These are phyloP conservation scores for Cyanodermella asteris DNA, from an alignment of 2,329 filamentous ascomycete species.

Conservation along the genomic window DNA sequence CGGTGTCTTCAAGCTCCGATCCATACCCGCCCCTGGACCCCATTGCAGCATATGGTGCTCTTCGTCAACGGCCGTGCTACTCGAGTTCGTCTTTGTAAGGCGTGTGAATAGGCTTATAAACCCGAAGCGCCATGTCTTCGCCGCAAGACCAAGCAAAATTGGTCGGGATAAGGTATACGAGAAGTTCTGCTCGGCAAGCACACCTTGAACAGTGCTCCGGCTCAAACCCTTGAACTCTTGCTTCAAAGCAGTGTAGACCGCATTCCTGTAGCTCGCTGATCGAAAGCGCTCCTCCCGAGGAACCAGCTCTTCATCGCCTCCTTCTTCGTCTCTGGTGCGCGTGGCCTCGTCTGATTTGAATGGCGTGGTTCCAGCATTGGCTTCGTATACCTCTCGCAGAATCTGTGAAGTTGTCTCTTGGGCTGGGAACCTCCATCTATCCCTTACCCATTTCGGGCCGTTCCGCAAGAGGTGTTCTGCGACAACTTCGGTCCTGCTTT, in stretches of 20 bases:
- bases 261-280: constrained; percentile 19
- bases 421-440: constrained; percentile 20
- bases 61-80: constrained; percentile 17
- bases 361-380: no score
- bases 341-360: no score
- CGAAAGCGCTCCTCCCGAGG: constrained; percentile 22
- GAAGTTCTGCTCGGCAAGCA: constrained; percentile 25
- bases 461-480: constrained; percentile 24
- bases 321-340: constrained; percentile 5
- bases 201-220: constrained; percentile 22
- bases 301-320: constrained; percentile 9
- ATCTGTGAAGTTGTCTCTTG: constrained; percentile 3
- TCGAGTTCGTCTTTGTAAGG: constrained; percentile 21
- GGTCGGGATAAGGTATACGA: constrained; percentile 22
- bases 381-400: not conserved
- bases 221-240: constrained; percentile 23
- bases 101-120: no score
- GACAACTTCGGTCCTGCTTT: constrained; percentile 23
- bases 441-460: constrained; percentile 24
- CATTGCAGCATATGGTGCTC: constrained; percentile 19
- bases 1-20: no score
- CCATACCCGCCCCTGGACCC: constrained; percentile 9
- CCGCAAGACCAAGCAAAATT: constrained; percentile 19
- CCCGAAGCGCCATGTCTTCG: constrained; percentile 23
- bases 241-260: constrained; percentile 16